A percentile compares a stretch with the other conserved stretches of the same genome.
These are phyloP conservation scores for Lentinula aciculospora DNA, from an alignment of 768 basidiomycete genomes.

Conservation along the genomic window DNA sequence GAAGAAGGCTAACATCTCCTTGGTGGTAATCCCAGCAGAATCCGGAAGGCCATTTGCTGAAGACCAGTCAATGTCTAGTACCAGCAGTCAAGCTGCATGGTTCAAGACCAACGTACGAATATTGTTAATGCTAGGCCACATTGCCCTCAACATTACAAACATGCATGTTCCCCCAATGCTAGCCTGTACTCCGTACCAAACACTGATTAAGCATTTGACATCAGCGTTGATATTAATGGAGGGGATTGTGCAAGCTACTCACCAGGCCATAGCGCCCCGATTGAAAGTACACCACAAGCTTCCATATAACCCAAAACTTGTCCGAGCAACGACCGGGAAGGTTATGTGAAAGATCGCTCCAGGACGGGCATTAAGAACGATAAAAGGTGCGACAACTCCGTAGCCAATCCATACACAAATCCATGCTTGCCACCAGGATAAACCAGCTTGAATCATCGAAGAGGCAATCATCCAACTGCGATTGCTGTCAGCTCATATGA, in stretches of 20 bases:
- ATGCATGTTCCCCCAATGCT: constrained; percentile 82
- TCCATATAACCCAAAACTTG: constrained; percentile 77
- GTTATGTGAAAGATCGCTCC: constrained; percentile 75
- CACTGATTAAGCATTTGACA: constrained; percentile 24
- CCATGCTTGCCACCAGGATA: constrained; percentile 86
- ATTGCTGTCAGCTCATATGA: background rate
- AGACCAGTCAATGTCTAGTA: background rate
- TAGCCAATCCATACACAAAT: constrained; percentile 70
- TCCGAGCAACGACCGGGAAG: constrained; percentile 69
- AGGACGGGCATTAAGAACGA: constrained; percentile 72
- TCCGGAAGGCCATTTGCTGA: constrained; percentile 68
- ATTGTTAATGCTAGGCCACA: constrained; percentile 69
- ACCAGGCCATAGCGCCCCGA: constrained; percentile 71
- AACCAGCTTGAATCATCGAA: constrained; percentile 65
- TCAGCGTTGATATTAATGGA: constrained; percentile 8
- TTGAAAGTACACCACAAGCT: constrained; percentile 78
- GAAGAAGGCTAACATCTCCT: constrained; percentile 78
- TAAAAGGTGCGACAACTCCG: constrained; percentile 58
- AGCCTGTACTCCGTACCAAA: constrained; percentile 77
- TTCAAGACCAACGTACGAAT: constrained; percentile 41
- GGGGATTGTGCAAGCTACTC: constrained; percentile 14
- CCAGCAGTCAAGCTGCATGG: background rate
- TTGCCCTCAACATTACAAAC: constrained; percentile 65
- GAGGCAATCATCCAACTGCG: constrained; percentile 72
- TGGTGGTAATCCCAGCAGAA: constrained; percentile 69